Evolutionary conservation across 1,139 yeast genomes (phyloP).

Genomic region (Yamadazyma dushanensis): DNA sequence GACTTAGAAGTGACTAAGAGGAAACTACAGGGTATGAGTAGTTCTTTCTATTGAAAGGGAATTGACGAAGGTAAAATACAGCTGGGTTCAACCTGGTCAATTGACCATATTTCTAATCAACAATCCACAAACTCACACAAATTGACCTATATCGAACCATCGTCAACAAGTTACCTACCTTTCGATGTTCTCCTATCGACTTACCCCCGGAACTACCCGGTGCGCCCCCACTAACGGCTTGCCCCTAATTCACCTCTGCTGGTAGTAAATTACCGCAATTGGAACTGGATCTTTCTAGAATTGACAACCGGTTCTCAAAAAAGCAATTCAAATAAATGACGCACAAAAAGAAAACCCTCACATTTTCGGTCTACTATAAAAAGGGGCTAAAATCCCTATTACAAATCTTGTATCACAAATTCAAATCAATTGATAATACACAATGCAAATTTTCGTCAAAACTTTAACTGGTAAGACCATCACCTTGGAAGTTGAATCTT

Average conservation of each 20-base stretch:
- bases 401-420: constrained; percentile 3
- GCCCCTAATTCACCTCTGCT: not conserved
- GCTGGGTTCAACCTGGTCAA: too few species aligned
- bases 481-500: constrained; percentile 68
- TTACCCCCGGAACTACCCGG: constrained; percentile 1
- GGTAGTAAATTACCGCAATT: not conserved
- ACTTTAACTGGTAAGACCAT: constrained; percentile 90
- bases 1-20: too few species aligned
- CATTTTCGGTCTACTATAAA: constrained; percentile 5
- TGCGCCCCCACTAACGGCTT: not conserved
- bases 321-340: constrained; percentile 12
- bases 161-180: too few species aligned
- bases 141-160: too few species aligned
- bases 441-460: constrained; percentile 94
- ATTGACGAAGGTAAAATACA: too few species aligned
- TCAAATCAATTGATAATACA: constrained; percentile 20
- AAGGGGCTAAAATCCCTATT: constrained; percentile 13
- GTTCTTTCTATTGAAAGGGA: too few species aligned
- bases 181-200: too few species aligned
- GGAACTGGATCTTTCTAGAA: constrained; percentile 5
- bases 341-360: constrained; percentile 6
- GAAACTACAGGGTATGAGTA: too few species aligned
- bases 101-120: too few species aligned
- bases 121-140: too few species aligned
- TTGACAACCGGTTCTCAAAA: constrained; percentile 4